Conservation (phyloP, 1,139 yeast genomes). For the Candida sanyaensis region DNA sequence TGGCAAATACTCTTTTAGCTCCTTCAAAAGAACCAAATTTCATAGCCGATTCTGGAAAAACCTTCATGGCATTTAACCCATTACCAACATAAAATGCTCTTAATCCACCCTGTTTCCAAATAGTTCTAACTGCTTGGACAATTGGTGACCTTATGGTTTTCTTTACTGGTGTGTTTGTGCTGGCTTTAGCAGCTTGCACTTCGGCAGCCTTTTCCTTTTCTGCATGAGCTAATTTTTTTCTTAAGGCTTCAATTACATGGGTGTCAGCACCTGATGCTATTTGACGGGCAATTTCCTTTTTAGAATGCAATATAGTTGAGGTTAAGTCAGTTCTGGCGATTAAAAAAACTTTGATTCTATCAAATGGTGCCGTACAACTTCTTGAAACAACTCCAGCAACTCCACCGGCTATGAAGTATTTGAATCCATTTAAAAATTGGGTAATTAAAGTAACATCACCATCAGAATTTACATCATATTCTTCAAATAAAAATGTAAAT, state of each 20-base stretch:
- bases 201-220: conserved; percentile 23
- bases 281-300: conserved; percentile 47
- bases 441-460: conserved; percentile 87
- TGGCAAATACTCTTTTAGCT: conserved; percentile 74
- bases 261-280: conserved; percentile 37
- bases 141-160: conserved; percentile 64
- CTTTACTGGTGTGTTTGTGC: conserved; percentile 21
- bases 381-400: conserved; percentile 95
- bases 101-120: conserved; percentile 89
- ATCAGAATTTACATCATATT: conserved; percentile 77
- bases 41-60: conserved; percentile 96
- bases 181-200: conserved; percentile 16
- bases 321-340: conserved; percentile 88
- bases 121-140: conserved; percentile 74
- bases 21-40: conserved; percentile 95
- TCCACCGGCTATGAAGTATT: conserved; percentile 93
- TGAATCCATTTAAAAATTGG: conserved; percentile 81
- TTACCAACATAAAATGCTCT: conserved; percentile 91
- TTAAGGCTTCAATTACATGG: conserved; percentile 39
- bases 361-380: conserved; percentile 97
- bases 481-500: conserved; percentile 77
- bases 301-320: conserved; percentile 65
- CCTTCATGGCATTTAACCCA: conserved; percentile 90
- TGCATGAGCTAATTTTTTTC: conserved; percentile 27
- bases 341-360: conserved; percentile 86